Evolutionary conservation across 1,139 yeast species (phyloP).

Genomic region (Yamadazyma triangularis): DNA sequence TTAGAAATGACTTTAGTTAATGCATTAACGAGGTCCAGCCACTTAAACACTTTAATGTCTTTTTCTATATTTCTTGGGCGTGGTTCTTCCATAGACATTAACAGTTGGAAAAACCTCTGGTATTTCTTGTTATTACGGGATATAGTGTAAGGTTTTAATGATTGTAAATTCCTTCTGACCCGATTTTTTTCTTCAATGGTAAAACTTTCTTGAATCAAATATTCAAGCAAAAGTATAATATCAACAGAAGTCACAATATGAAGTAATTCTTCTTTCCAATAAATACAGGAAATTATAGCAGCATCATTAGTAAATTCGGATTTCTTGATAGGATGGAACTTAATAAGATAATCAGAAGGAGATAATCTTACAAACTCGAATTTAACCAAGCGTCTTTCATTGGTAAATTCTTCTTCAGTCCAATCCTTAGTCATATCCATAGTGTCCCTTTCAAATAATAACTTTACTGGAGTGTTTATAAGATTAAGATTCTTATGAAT

Average conservation of each 20-base stretch:
- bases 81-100: constrained; percentile 65
- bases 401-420: constrained; percentile 25
- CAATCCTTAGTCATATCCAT: constrained; percentile 28
- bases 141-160: constrained; percentile 59
- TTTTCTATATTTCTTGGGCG: constrained; percentile 71
- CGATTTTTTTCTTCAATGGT: constrained; percentile 68
- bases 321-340: constrained; percentile 21
- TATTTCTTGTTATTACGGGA: constrained; percentile 44
- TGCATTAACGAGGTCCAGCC: constrained; percentile 55
- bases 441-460: constrained; percentile 14
- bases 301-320: constrained; percentile 21
- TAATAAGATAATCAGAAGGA: constrained; percentile 20
- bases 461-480: constrained; percentile 16
- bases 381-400: constrained; percentile 32
- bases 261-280: constrained; percentile 50
- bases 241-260: constrained; percentile 66
- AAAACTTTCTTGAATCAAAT: constrained; percentile 53
- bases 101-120: constrained; percentile 48
- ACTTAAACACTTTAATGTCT: constrained; percentile 64
- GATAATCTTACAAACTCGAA: constrained; percentile 24
- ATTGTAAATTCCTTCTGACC: constrained; percentile 63
- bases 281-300: constrained; percentile 53
- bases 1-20: constrained; percentile 59
- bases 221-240: constrained; percentile 54
- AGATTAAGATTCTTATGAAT: constrained; percentile 13